Percentiles rank a stretch among this genome's conserved stretches.
phyloP scores from a whole-genome alignment of 805 yeast species.

The Saccharomycopsis sp. region DNA sequence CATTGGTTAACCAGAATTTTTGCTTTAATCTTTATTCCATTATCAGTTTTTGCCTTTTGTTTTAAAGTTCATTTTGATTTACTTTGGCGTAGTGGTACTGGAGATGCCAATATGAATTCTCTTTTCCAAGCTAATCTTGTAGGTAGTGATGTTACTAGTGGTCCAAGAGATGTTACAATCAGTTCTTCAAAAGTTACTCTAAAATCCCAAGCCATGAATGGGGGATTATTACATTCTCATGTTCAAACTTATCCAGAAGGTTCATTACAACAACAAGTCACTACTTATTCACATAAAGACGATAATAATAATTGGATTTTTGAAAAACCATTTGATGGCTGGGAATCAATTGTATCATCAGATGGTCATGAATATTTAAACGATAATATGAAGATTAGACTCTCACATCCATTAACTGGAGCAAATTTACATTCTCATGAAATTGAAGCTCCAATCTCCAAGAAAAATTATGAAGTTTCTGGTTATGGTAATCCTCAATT shows the following conservation, averaged over 20 bases:
- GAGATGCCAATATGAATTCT: constrained; percentile 69
- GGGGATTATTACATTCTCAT: constrained; percentile 68
- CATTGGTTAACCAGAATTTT: constrained; percentile 61
- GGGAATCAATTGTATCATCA: constrained; percentile 22
- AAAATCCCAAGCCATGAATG: constrained; percentile 60
- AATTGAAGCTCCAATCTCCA: constrained; percentile 49
- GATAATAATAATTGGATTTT: constrained; percentile 58
- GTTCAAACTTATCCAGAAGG: constrained; percentile 63
- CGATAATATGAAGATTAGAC: constrained; percentile 51
- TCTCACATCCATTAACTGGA: constrained; percentile 49
- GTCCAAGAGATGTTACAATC: constrained; percentile 57
- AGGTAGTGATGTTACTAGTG: constrained; percentile 53
- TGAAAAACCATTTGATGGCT: constrained; percentile 35
- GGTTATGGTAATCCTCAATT: constrained; percentile 54
- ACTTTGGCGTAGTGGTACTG: constrained; percentile 63
- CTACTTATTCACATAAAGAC: constrained; percentile 69
- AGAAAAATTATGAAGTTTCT: constrained; percentile 49
- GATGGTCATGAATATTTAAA: constrained; percentile 26
- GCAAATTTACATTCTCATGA: constrained; percentile 64
- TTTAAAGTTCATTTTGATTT: constrained; percentile 71
- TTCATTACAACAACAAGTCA: constrained; percentile 64
- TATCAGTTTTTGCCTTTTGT: constrained; percentile 46
- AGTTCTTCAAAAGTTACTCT: constrained; percentile 38
- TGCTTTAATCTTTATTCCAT: constrained; percentile 55
- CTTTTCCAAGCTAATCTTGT: constrained; percentile 67